Evolutionary conservation across 495 filamentous ascomycete species (phyloP).

Genomic region (Trichoderma orchidacearum): DNA sequence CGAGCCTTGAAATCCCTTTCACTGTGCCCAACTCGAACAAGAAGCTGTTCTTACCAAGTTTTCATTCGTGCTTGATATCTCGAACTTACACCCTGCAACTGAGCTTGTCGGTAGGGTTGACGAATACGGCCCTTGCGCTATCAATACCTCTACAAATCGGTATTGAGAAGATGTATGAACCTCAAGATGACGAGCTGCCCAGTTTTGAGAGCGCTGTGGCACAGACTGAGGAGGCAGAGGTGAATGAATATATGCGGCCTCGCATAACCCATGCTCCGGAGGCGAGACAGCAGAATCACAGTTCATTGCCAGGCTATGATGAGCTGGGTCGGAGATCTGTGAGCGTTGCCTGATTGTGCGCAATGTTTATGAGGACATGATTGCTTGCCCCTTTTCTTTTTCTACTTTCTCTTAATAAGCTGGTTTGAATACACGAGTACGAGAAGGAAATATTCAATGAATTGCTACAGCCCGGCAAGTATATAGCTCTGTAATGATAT

Average conservation of each 20-base stretch:
- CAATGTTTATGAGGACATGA: background rate
- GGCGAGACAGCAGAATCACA: constrained; percentile 6
- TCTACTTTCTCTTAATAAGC: background rate
- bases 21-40: constrained; percentile 44
- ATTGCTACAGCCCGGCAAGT: no score
- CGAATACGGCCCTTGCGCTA: constrained; percentile 44
- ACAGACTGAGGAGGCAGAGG: constrained; percentile 17
- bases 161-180: constrained; percentile 15
- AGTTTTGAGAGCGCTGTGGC: constrained; percentile 20
- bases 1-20: constrained; percentile 60
- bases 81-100: constrained; percentile 69
- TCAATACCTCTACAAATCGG: constrained; percentile 70
- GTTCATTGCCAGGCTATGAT: constrained; percentile 21
- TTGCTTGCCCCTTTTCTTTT: background rate
- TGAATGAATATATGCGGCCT: constrained; percentile 35
- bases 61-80: constrained; percentile 73
- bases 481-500: no score
- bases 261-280: constrained; percentile 22
- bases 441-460: no score
- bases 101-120: constrained; percentile 41
- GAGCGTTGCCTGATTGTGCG: background rate
- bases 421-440: no score
- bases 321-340: constrained; percentile 1
- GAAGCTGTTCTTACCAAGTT: constrained; percentile 71
- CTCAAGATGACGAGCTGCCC: constrained; percentile 13